These are phyloP conservation scores for Heterobasidion irregulare DNA, from an alignment of 1,284 basidiomycete genomes.

Conservation along the genomic window DNA sequence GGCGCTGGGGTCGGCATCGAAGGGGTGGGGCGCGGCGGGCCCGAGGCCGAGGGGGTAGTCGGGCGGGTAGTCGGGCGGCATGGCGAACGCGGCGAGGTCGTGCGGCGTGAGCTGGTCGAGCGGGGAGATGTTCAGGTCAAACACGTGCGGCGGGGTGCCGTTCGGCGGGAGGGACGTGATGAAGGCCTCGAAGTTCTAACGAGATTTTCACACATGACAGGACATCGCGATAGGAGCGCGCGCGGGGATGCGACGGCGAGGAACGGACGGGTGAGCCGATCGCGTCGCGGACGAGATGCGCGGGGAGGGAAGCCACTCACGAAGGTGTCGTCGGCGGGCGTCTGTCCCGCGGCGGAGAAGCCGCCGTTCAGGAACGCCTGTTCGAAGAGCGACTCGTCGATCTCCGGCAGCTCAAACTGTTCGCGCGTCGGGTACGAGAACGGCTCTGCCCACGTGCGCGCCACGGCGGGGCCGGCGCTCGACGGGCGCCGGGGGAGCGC, in stretches of 20 bases:
- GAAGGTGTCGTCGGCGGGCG: no score
- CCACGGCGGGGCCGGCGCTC: slow-evolving; percentile 23
- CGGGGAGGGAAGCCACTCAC: no score
- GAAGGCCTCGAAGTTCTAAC: slow-evolving; percentile 16
- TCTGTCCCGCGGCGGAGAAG: slow-evolving; percentile 7
- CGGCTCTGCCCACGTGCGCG: slow-evolving; percentile 13
- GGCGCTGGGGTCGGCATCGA: not conserved
- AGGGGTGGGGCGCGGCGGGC: slow-evolving; percentile 14
- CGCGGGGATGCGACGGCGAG: not conserved
- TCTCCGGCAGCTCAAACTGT: slow-evolving; percentile 39
- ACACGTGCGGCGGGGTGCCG: slow-evolving; percentile 14
- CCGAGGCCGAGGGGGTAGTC: slow-evolving; percentile 14
- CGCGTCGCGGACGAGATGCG: no score
- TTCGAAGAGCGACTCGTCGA: slow-evolving; percentile 43
- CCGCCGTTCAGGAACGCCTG: slow-evolving; percentile 31
- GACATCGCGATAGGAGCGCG: not conserved
- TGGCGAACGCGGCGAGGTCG: not conserved
- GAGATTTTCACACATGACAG: not conserved
- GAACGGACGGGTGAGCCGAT: not conserved
- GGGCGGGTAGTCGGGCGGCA: slow-evolving; percentile 13
- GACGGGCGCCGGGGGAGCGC: slow-evolving; percentile 31
- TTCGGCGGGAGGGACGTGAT: slow-evolving; percentile 16
- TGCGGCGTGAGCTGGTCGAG: slow-evolving; percentile 16
- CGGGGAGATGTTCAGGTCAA: slow-evolving; percentile 19
- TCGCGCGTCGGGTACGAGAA: slow-evolving; percentile 27